phyloP scores from a whole-genome alignment of 1,139 yeast genomes.

The Yamadazyma pseudoaaseri region DNA sequence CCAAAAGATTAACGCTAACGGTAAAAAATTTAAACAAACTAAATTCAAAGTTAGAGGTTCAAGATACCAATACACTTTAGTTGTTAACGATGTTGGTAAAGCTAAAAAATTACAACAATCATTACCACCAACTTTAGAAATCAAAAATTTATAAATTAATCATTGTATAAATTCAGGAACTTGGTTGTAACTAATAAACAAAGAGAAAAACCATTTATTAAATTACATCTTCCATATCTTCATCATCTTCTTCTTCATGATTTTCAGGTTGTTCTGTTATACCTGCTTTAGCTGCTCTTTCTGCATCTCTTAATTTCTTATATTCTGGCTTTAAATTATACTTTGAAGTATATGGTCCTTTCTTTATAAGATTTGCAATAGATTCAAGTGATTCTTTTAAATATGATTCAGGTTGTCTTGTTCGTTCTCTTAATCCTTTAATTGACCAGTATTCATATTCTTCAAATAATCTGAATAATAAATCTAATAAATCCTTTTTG shows the following conservation, averaged over 20 bases:
- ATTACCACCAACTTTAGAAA: constrained; percentile 91
- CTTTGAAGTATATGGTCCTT: constrained; percentile 94
- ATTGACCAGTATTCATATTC: constrained; percentile 97
- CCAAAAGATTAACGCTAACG: constrained; percentile 82
- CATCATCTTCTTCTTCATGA: constrained; percentile 45
- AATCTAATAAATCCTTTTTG: constrained; percentile 84
- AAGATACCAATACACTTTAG: constrained; percentile 91
- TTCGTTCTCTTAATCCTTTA: constrained; percentile 90
- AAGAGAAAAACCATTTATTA: constrained; percentile 13
- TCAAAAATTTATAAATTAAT: constrained; percentile 59
- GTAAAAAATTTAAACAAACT: constrained; percentile 88
- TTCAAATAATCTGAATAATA: constrained; percentile 84
- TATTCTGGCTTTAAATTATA: constrained; percentile 90
- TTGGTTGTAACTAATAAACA: constrained; percentile 3
- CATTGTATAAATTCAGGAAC: constrained; percentile 16
- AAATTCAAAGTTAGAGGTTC: constrained; percentile 99
- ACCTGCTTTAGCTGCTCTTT: constrained; percentile 65
- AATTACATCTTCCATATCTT: constrained; percentile 41
- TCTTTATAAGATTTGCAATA: constrained; percentile 85
- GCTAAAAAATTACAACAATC: constrained; percentile 98
- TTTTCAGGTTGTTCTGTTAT: constrained; percentile 37
- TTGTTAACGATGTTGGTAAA: constrained; percentile 94
- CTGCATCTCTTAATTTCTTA: constrained; percentile 75
- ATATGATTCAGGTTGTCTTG: constrained; percentile 94
- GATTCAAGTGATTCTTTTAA: constrained; percentile 87